phyloP scores from a whole-genome alignment of 768 basidiomycete species.

The Russula earlei region DNA sequence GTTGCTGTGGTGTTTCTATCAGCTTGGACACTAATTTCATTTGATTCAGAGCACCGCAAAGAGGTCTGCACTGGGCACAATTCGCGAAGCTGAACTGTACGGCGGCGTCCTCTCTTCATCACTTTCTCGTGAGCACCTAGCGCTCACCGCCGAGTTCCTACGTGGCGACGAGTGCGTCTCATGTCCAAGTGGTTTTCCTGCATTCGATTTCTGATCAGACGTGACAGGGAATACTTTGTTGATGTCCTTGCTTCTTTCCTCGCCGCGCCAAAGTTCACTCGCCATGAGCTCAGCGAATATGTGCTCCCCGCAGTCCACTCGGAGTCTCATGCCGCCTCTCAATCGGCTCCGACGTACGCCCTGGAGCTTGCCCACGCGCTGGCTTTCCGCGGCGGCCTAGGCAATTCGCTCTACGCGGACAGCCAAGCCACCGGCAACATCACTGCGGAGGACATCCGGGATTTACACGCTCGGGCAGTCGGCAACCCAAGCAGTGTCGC shows the following conservation, averaged over 20 bases:
- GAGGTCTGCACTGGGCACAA: constrained; percentile 81
- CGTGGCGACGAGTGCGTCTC: constrained; percentile 87
- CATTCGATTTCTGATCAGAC: neutral
- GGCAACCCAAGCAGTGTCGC: constrained; percentile 65
- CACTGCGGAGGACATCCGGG: constrained; percentile 59
- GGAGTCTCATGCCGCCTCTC: constrained; percentile 53
- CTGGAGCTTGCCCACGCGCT: constrained; percentile 81
- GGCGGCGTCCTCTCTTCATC: constrained; percentile 85
- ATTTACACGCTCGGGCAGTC: constrained; percentile 66
- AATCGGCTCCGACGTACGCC: constrained; percentile 58
- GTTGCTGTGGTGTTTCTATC: neutral
- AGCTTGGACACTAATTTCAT: neutral
- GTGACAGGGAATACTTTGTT: constrained; percentile 73
- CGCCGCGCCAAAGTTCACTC: constrained; percentile 71
- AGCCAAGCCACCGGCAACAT: constrained; percentile 42
- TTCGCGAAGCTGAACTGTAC: constrained; percentile 88
- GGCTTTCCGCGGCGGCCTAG: constrained; percentile 93
- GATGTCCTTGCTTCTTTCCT: constrained; percentile 80
- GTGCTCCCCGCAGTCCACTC: constrained; percentile 61
- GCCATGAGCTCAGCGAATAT: constrained; percentile 68
- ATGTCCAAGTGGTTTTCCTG: neutral
- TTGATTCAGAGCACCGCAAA: constrained; percentile 66
- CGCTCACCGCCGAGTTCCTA: constrained; percentile 90
- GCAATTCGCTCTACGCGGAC: constrained; percentile 81
- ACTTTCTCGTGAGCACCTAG: constrained; percentile 81